Evolutionary conservation across 2,329 filamentous ascomycete species (phyloP).

Genomic region (Colletotrichum eleusines): DNA sequence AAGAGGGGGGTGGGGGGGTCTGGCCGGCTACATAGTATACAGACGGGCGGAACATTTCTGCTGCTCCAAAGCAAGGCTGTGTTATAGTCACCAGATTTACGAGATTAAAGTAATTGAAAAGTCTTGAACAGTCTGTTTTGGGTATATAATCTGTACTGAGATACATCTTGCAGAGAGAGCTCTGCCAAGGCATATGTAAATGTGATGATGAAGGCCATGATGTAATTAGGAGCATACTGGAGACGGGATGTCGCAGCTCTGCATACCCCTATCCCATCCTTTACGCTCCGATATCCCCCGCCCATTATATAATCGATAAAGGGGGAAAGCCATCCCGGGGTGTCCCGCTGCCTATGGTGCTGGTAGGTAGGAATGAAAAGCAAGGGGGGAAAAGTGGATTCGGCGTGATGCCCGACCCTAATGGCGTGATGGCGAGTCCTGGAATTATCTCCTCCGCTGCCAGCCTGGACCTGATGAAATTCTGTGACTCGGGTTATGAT

Average conservation of each 20-base stretch:
- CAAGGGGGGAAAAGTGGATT: conserved; percentile 30
- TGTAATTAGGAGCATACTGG: not conserved
- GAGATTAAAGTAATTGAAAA: not conserved
- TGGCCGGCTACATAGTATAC: not conserved
- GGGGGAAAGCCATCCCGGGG: not conserved
- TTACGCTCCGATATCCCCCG: not conserved
- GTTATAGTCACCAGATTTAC: not conserved
- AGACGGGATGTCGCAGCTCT: conserved; percentile 10
- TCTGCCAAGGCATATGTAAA: conserved; percentile 5
- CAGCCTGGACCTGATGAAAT: not conserved
- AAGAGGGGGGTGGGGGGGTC: not conserved
- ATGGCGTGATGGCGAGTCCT: conserved; percentile 24
- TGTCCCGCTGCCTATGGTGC: not conserved
- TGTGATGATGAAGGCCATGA: not conserved
- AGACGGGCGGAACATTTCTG: not conserved
- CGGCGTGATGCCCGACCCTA: conserved; percentile 27
- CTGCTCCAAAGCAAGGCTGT: not conserved
- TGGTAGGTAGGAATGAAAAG: not conserved
- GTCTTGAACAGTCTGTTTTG: conserved; percentile 7
- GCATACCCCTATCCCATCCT: conserved; percentile 14
- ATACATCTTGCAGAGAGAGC: not conserved
- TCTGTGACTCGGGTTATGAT: no score
- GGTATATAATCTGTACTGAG: conserved; percentile 29
- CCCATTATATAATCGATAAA: conserved; percentile 19
- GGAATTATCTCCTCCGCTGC: not conserved